Base-by-base conservation (phyloP, 345 rosid species). In the Combretum micranthum region DNA sequence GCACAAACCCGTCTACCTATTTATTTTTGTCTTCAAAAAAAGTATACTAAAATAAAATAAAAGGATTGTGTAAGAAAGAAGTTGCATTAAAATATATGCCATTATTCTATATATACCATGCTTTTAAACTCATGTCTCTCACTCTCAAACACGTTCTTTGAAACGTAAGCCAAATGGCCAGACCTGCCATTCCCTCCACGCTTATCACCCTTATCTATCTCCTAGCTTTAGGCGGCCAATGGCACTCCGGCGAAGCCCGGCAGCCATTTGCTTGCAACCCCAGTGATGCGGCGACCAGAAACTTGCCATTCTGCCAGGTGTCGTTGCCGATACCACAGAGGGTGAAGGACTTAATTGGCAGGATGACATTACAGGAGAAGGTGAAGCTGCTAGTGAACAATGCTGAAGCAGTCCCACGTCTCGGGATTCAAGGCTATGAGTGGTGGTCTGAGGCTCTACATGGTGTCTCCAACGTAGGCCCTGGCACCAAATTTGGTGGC, bases 371-470 rank as follows among this genome's bases (percentile, higher is more conserved):
- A 64, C 77, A 73, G 14, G 98, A 91, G 83, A 91, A 91, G 63
- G 77, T 78, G 3, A 62, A 75, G 47, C 77, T 82, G 67, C 70
- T 91, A 26, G 90, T 69, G 3, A 81, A 82, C 82, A 71, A 68
- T 58, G 98, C 98, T 0, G 80, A 68, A 10, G 80, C 84, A 14
- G 72, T 85, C 42, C 96, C 95, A 42, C 72, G 93, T 64, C 70
- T 92, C 12, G 95, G 95, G 21, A 78, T 92, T 53, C 77, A 73
- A 52, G 85, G 80, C 2, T 92, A 92, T 69, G 84, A 92, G 77
- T 92, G 98, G 98, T 92, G 98, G 98, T 84, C 95, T 19, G 98
- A 88, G 59, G 96, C 98, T 3, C 86, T 92, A 42, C 98, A 92
- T 22, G 98, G 98, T 2, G 86, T 92, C 53, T 79, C 98, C 25